phyloP scores from a whole-genome alignment of 768 basidiomycete species.

The Leccinellum luteum region DNA sequence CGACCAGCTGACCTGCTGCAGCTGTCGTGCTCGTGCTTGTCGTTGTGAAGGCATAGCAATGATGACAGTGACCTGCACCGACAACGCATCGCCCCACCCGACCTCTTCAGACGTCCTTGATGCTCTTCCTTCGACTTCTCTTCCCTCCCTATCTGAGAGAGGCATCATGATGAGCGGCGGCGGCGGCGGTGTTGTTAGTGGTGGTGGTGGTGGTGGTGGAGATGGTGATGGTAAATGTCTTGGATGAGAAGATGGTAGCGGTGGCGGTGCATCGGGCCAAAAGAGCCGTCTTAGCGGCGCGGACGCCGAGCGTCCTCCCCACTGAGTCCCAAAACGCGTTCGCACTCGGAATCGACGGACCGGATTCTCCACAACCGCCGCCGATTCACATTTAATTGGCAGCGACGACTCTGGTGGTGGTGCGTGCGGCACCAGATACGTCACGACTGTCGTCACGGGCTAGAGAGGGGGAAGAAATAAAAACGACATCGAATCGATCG shows the following conservation, averaged over 20 bases:
- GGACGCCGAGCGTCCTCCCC: neutral
- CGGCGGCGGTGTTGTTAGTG: neutral
- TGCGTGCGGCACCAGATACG: neutral
- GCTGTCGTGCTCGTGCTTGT: no score
- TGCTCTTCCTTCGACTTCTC: neutral
- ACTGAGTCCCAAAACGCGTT: neutral
- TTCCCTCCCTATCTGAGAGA: neutral
- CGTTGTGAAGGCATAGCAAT: conserved; percentile 39
- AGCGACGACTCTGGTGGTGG: neutral
- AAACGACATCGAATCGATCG: no score
- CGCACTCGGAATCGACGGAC: neutral
- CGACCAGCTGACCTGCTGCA: neutral
- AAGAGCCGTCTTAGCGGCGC: conserved; percentile 4
- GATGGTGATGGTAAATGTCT: no score
- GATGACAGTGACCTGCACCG: conserved; percentile 38
- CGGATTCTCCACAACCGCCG: neutral
- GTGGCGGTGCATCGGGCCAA: neutral
- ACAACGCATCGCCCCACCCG: conserved; percentile 11
- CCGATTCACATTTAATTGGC: neutral
- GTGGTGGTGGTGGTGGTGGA: no score
- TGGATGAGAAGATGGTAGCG: neutral
- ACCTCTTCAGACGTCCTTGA: neutral
- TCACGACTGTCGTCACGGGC: conserved; percentile 26
- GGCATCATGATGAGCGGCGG: neutral
- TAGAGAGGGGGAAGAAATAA: neutral